Conservation (phyloP, 495 filamentous ascomycete species). For the Xylaria venustula region DNA sequence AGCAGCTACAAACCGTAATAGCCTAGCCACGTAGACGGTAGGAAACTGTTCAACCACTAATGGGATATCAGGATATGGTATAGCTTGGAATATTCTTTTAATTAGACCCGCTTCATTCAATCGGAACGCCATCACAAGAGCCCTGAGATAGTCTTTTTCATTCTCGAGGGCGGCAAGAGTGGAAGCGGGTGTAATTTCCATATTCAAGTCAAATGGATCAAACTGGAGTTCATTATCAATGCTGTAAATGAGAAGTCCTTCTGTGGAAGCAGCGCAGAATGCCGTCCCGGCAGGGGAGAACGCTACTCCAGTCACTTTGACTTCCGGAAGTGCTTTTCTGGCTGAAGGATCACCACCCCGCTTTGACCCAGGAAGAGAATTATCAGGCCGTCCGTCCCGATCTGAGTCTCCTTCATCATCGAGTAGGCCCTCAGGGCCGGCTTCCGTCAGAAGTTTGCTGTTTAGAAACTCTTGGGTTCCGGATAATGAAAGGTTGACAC, state of each 20-base stretch:
- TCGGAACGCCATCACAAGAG: slow-evolving; percentile 94
- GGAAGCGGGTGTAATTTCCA: slow-evolving; percentile 81
- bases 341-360: slow-evolving; percentile 76
- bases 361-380: slow-evolving; percentile 81
- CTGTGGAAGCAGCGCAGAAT: slow-evolving; percentile 93
- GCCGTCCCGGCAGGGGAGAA: slow-evolving; percentile 86
- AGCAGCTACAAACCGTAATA: slow-evolving; percentile 81
- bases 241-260: slow-evolving; percentile 89
- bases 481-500: slow-evolving; percentile 87
- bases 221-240: slow-evolving; percentile 79
- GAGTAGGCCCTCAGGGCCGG: slow-evolving; percentile 76
- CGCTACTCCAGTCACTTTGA: slow-evolving; percentile 79
- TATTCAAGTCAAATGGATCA: slow-evolving; percentile 93
- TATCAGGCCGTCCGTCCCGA: slow-evolving; percentile 78
- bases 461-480: slow-evolving; percentile 97
- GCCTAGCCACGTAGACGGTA: slow-evolving; percentile 75
- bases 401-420: slow-evolving; percentile 90
- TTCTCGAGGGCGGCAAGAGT: slow-evolving; percentile 72
- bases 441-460: slow-evolving; percentile 86
- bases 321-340: slow-evolving; percentile 72
- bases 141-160: slow-evolving; percentile 81
- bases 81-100: slow-evolving; percentile 78
- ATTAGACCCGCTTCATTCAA: slow-evolving; percentile 79
- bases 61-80: slow-evolving; percentile 70
- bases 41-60: slow-evolving; percentile 80